phyloP scores from a whole-genome alignment of 768 basidiomycete species.

The Antrodiella citrinella region DNA sequence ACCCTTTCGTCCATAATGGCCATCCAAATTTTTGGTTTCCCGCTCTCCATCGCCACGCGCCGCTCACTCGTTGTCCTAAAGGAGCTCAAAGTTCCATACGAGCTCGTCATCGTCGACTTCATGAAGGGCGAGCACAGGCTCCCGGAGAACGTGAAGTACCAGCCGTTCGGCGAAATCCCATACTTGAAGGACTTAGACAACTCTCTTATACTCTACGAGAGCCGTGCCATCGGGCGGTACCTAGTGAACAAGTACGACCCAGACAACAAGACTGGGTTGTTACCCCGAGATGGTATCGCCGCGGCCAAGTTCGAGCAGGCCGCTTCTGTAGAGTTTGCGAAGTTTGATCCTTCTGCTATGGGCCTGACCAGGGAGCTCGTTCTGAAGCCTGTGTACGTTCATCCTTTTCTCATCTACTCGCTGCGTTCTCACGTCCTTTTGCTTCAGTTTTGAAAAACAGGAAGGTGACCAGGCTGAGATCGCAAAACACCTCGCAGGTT shows the following conservation, averaged over 20 bases:
- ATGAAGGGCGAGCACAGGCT: slow-evolving; percentile 36
- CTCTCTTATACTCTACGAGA: slow-evolving; percentile 58
- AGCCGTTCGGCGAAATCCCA: slow-evolving; percentile 61
- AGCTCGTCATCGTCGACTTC: slow-evolving; percentile 37
- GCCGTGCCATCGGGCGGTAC: slow-evolving; percentile 54
- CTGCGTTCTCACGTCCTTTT: too few relatives aligned
- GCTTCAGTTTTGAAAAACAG: too few relatives aligned
- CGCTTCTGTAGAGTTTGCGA: slow-evolving; percentile 39
- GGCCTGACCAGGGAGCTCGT: too few relatives aligned
- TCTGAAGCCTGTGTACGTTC: too few relatives aligned
- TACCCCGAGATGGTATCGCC: not conserved
- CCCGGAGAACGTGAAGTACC: slow-evolving; percentile 32
- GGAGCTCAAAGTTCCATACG: slow-evolving; percentile 51
- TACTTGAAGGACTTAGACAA: slow-evolving; percentile 50
- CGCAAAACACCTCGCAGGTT: too few relatives aligned
- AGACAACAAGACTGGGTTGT: not conserved
- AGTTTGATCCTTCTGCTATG: slow-evolving; percentile 43
- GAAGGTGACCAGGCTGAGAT: too few relatives aligned
- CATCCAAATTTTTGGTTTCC: slow-evolving; percentile 12
- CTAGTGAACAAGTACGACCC: slow-evolving; percentile 39
- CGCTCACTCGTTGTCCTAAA: not conserved
- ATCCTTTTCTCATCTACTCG: too few relatives aligned
- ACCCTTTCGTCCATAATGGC: too few relatives aligned
- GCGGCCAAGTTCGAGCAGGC: slow-evolving; percentile 23
- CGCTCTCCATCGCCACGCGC: not conserved